These are phyloP conservation scores for Chytriomyces confervae DNA, from an alignment of 192 early-diverging fungal genomes.

Conservation along the genomic window DNA sequence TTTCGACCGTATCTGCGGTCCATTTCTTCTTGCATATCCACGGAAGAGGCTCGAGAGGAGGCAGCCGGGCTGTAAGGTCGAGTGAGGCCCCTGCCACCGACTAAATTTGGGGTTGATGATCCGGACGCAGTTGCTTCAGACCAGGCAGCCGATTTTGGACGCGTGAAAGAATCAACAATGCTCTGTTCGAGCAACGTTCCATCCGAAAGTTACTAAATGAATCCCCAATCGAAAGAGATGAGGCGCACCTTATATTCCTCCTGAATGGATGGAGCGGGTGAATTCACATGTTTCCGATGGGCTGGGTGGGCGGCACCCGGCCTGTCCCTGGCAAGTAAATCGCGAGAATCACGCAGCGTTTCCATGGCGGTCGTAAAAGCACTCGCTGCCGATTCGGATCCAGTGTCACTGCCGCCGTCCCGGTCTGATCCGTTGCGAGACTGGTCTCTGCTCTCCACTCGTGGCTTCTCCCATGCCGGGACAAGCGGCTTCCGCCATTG, in stretches of 20 bases:
- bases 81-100: not conserved
- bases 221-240: not conserved
- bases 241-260: slow-evolving; percentile 20
- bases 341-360: not conserved
- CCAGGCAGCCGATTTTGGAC: not conserved
- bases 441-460: too few relatives aligned
- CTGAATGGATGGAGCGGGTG: slow-evolving; percentile 9
- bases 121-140: not conserved
- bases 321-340: not conserved
- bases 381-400: not conserved
- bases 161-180: not conserved
- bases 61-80: slow-evolving; percentile 20
- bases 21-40: slow-evolving; percentile 20
- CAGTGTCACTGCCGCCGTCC: not conserved
- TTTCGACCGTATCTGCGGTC: not conserved
- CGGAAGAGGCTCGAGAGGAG: not conserved
- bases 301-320: too few relatives aligned
- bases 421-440: not conserved
- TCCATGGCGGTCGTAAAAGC: not conserved
- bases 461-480: too few relatives aligned
- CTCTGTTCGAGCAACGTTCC: too few relatives aligned
- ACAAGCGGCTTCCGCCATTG: not conserved
- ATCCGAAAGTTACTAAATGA: not conserved
- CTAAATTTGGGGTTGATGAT: not conserved
- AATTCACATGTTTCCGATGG: not conserved